Conservation (phyloP, 2,329 filamentous ascomycete species). For the Botrytis aclada region DNA sequence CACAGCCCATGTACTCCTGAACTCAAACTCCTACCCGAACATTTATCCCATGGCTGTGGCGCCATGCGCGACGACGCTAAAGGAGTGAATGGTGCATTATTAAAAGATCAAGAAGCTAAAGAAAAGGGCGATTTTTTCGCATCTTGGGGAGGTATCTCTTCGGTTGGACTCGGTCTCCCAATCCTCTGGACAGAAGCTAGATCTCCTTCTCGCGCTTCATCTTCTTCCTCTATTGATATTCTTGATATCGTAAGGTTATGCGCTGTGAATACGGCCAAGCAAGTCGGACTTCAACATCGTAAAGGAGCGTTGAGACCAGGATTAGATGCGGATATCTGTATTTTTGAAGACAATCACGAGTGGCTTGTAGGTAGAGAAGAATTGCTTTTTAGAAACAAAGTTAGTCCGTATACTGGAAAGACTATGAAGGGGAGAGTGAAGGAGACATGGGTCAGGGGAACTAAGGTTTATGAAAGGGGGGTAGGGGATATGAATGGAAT, state of each 20-base stretch:
- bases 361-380: constrained; percentile 73
- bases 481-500: constrained; percentile 39
- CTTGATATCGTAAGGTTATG: constrained; percentile 83
- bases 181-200: constrained; percentile 67
- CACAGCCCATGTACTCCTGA: constrained; percentile 96
- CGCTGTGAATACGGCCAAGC: constrained; percentile 78
- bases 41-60: constrained; percentile 44
- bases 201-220: constrained; percentile 30
- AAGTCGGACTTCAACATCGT: constrained; percentile 76
- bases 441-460: constrained; percentile 38
- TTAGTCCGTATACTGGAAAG: constrained; percentile 53
- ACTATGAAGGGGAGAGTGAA: constrained; percentile 52
- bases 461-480: constrained; percentile 35
- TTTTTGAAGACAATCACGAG: constrained; percentile 80
- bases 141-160: constrained; percentile 94
- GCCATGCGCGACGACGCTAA: constrained; percentile 32
- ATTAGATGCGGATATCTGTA: constrained; percentile 85
- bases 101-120: constrained; percentile 39
- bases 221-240: constrained; percentile 41
- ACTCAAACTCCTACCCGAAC: constrained; percentile 78
- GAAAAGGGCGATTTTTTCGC: constrained; percentile 83
- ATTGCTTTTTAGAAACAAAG: constrained; percentile 64
- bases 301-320: constrained; percentile 82
- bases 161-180: constrained; percentile 85
- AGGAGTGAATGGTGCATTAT: constrained; percentile 30